Conservation (phyloP, 176 grass and related monocot genomes). For the Oropetium thomaeum region DNA sequence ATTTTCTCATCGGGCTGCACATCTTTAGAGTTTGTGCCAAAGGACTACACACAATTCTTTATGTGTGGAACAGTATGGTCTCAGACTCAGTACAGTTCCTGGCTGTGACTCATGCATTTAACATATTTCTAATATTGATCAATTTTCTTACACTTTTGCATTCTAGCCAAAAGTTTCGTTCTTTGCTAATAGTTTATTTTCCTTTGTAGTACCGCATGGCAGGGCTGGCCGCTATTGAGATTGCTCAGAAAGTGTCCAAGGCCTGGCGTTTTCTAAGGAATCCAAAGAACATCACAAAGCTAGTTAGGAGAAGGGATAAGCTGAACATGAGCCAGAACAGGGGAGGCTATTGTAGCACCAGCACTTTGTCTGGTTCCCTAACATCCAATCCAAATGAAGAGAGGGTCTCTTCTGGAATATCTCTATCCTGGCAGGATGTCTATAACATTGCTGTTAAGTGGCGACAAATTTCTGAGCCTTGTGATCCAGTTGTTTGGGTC, state of each 20-base stretch:
- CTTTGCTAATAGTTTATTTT: constrained; percentile 28
- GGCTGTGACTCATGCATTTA: background rate
- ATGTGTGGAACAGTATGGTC: too few relatives aligned
- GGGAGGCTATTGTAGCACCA: constrained; percentile 80
- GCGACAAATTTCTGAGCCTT: constrained; percentile 97
- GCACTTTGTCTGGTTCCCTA: constrained; percentile 53
- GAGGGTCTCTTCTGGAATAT: constrained; percentile 53
- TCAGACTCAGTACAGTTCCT: constrained; percentile 18
- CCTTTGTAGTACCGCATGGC: constrained; percentile 80
- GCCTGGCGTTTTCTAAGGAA: constrained; percentile 84
- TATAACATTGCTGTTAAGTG: constrained; percentile 90
- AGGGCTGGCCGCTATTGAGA: constrained; percentile 95
- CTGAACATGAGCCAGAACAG: constrained; percentile 73
- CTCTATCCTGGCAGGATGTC: constrained; percentile 87
- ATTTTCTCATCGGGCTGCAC: background rate
- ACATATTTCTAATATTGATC: background rate
- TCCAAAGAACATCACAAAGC: constrained; percentile 69
- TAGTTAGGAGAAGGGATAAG: constrained; percentile 82
- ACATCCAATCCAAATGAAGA: constrained; percentile 70
- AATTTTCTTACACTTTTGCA: background rate
- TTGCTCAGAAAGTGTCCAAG: constrained; percentile 95
- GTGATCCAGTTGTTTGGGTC: constrained; percentile 98
- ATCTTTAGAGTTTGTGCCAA: constrained; percentile 2
- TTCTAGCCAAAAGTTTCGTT: constrained; percentile 1
- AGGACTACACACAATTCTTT: background rate